Conservation (phyloP, 306 rosid genomes). For the Cercis canadensis region DNA sequence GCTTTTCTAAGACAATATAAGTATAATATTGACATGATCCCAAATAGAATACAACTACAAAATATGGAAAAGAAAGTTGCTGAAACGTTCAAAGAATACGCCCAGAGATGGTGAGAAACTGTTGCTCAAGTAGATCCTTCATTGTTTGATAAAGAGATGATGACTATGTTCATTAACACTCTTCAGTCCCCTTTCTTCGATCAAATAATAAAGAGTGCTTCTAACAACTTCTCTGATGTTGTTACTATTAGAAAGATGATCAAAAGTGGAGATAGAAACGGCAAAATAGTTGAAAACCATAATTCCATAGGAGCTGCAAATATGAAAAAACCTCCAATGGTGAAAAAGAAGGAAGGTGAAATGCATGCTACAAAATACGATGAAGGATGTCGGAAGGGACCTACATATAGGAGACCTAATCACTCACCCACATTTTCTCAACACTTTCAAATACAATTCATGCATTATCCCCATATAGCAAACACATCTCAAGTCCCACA, state of each 20-base stretch:
- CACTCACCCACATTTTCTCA: too few relatives aligned
- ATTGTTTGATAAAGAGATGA: background rate
- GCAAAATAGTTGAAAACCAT: background rate
- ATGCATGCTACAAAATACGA: too few relatives aligned
- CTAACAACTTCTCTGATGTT: background rate
- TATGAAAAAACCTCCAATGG: too few relatives aligned
- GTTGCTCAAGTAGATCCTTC: background rate
- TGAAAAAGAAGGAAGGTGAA: too few relatives aligned
- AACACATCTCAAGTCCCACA: too few relatives aligned
- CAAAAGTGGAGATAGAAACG: fast-evolving
- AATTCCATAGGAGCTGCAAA: too few relatives aligned
- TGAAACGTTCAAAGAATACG: background rate
- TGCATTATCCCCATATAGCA: too few relatives aligned
- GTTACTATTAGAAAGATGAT: background rate
- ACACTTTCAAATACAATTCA: too few relatives aligned
- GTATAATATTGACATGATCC: background rate
- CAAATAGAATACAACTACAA: background rate
- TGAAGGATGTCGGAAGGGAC: too few relatives aligned
- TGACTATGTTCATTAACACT: background rate
- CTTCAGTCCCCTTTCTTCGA: background rate
- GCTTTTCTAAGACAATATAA: background rate
- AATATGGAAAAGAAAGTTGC: background rate
- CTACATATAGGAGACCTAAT: too few relatives aligned
- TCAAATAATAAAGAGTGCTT: background rate
- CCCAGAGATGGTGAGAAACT: background rate